phyloP scores from a whole-genome alignment of 1,139 yeast species.

The Hyphopichia khmerensis region DNA sequence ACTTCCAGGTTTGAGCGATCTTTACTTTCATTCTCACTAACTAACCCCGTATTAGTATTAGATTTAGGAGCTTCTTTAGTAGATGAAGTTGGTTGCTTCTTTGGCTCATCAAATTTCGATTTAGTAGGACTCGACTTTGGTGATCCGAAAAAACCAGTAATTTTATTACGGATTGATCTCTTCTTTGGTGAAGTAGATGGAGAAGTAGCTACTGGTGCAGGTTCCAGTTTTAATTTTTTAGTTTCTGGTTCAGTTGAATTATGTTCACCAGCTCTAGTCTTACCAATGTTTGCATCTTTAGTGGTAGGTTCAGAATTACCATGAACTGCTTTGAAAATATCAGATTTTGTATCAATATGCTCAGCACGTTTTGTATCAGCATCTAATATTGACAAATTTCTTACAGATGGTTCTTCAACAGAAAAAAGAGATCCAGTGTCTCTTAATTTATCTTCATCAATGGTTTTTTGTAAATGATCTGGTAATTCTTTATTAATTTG shows the following conservation, averaged over 20 bases:
- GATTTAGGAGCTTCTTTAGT: not conserved
- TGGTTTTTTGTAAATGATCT: constrained; percentile 47
- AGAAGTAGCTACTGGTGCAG: not conserved
- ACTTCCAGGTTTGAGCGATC: constrained; percentile 4
- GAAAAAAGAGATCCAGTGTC: constrained; percentile 45
- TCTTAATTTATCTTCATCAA: constrained; percentile 39
- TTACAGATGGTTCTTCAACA: constrained; percentile 13
- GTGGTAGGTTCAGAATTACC: constrained; percentile 4
- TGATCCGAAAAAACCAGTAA: constrained; percentile 3
- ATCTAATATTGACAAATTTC: constrained; percentile 1
- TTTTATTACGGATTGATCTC: not conserved
- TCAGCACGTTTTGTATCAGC: constrained; percentile 2
- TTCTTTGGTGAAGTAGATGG: not conserved
- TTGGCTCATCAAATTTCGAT: constrained; percentile 2
- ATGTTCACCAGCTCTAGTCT: not conserved
- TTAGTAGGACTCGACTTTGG: constrained; percentile 1
- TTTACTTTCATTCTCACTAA: constrained; percentile 7
- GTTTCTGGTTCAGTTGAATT: not conserved
- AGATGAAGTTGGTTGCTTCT: not conserved
- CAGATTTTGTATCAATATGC: not conserved
- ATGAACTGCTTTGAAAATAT: not conserved
- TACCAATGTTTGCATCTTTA: constrained; percentile 2
- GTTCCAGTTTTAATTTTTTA: not conserved
- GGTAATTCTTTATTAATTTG: constrained; percentile 51
- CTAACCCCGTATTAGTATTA: constrained; percentile 2